Conservation (phyloP, 1,284 basidiomycete species). For the Malassezia furfur region DNA sequence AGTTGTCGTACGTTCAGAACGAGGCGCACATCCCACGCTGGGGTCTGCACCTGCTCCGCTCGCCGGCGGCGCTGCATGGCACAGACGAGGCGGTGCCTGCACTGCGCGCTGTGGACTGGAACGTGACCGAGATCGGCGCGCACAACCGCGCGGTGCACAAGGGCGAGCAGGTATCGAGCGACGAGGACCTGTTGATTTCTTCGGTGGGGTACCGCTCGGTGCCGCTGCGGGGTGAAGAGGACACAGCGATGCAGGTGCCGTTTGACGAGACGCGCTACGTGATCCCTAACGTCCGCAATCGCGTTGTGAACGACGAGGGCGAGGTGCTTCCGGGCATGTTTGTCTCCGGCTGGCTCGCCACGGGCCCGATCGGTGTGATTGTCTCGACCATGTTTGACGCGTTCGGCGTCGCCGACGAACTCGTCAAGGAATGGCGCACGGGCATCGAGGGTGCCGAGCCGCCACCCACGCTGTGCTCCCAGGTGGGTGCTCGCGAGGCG, state of each 20-base stretch:
- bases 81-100: not conserved
- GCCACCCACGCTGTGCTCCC: not conserved
- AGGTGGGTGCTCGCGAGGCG: not conserved
- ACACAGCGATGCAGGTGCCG: constrained; percentile 2
- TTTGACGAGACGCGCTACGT: constrained; percentile 16
- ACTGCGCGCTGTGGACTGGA: constrained; percentile 27
- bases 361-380: constrained; percentile 82
- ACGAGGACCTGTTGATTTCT: constrained; percentile 72
- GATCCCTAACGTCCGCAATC: constrained; percentile 22
- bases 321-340: constrained; percentile 60
- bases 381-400: constrained; percentile 91
- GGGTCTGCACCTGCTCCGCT: constrained; percentile 36
- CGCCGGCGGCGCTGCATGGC: constrained; percentile 27
- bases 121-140: constrained; percentile 22
- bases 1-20: constrained; percentile 21
- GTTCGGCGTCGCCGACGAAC: constrained; percentile 64
- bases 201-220: constrained; percentile 78
- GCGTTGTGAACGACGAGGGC: constrained; percentile 9
- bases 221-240: constrained; percentile 48
- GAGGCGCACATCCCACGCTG: constrained; percentile 22
- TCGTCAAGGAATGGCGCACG: constrained; percentile 55
- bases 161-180: constrained; percentile 54
- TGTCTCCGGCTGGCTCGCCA: constrained; percentile 85
- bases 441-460: not conserved
- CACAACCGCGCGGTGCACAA: constrained; percentile 48